Evolutionary conservation across 1,139 yeast genomes (phyloP), one percentile per base, ranked within the genome.

Genomic region (Hemisphaericaspora xylanilytica): DNA sequence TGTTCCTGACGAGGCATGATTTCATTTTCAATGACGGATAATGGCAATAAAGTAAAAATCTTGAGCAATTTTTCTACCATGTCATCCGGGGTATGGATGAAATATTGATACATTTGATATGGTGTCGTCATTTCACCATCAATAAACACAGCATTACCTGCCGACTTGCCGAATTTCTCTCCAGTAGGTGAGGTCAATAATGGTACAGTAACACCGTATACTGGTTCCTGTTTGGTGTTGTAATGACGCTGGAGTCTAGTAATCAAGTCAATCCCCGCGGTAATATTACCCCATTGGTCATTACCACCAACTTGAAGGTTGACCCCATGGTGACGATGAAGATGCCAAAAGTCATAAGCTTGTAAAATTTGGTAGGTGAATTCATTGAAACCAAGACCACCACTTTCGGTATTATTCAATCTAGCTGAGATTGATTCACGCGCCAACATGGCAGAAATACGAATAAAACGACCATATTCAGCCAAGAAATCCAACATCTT

Each of bases 211-310:
- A 92, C 53, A 0, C 97, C 98, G 58, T 63, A 87, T 1, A 81
- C 75, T 8, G 61, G 44, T 32, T 51, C 43, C 8, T 42, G 41
- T 13, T 46, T 42, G 7, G 28, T 26, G 4, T 32, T 36, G 11
- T 18, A 25, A 12, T 54, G 43, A 32, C 61, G 61, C 35, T 63
- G 69, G 39, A 87, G 60, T 47, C 96, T 68, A 1, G 84, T 72
- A 32, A 92, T 88, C 43, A 94, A 69, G 55, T 92, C 98, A 36
- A 87, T 78, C 0, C 99, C 99, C 0, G 97, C 97, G 5, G 95
- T 88, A 46, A 94, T 94, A 53, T 92, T 92, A 1, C 99, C 99
- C 92, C 97, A 92, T 61, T 92, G 99, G 58, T 92, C 98, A 56
- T 85, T 89, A 7, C 99, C 99, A 12, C 99, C 99, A 18, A 94